Evolutionary conservation across 2,329 filamentous ascomycete genomes (phyloP).

Genomic region (Endothia cerciana): DNA sequence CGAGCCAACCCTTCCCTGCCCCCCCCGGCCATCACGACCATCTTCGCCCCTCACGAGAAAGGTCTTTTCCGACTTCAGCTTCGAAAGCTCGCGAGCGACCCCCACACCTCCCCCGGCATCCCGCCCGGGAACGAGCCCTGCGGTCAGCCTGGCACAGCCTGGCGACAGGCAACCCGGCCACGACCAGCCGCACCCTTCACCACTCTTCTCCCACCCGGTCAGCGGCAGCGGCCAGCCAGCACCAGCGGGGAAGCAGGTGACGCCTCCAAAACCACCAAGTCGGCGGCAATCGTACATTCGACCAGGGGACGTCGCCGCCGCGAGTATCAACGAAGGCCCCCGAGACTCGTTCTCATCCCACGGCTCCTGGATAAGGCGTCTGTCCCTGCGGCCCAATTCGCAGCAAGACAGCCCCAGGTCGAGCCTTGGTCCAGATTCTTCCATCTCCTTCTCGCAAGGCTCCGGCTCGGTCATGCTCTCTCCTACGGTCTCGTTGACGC

Average conservation of each 20-base stretch:
- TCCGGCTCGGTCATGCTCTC: conserved; percentile 68
- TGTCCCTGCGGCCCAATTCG: conserved; percentile 68
- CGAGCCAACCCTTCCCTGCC: conserved; percentile 41
- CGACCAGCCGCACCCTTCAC: conserved; percentile 33
- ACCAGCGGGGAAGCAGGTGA: conserved; percentile 45
- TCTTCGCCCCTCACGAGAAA: conserved; percentile 39
- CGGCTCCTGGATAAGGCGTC: conserved; percentile 73
- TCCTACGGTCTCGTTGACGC: conserved; percentile 42
- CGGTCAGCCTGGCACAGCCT: conserved; percentile 41
- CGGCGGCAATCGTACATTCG: conserved; percentile 50
- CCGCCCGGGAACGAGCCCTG: conserved; percentile 50
- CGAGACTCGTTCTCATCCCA: conserved; percentile 64
- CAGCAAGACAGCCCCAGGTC: conserved; percentile 68
- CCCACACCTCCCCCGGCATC: conserved; percentile 38
- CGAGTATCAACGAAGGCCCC: conserved; percentile 47
- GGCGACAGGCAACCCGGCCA: conserved; percentile 34
- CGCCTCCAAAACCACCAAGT: conserved; percentile 42
- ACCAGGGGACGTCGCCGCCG: conserved; percentile 42
- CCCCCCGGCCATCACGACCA: conserved; percentile 36
- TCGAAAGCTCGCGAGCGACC: conserved; percentile 31
- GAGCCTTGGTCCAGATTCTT: conserved; percentile 65
- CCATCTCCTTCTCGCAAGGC: conserved; percentile 66
- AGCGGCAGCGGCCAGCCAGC: conserved; percentile 36
- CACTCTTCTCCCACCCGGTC: conserved; percentile 35
- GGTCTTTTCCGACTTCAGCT: conserved; percentile 35